A percentile compares a stretch with the other conserved stretches of the same genome.
phyloP scores from a whole-genome alignment of 805 yeast species.

The Cyberlindnera veronae region DNA sequence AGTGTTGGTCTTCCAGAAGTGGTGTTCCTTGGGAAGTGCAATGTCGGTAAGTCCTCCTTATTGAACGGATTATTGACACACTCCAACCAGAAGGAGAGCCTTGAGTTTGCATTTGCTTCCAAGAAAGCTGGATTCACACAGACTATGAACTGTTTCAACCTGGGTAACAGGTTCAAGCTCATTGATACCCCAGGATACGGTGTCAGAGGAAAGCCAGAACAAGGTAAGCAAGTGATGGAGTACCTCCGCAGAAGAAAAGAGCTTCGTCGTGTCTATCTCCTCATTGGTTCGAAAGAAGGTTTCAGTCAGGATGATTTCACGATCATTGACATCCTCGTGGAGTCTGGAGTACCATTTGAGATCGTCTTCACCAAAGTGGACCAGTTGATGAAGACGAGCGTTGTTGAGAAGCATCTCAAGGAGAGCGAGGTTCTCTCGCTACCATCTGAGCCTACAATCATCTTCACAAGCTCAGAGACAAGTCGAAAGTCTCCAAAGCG shows the following conservation, averaged over 20 bases:
- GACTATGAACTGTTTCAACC: constrained; percentile 66
- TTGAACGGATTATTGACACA: constrained; percentile 56
- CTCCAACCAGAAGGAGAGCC: constrained; percentile 27
- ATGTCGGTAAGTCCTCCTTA: constrained; percentile 82
- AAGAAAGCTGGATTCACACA: constrained; percentile 53
- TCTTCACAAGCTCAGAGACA: constrained; percentile 50
- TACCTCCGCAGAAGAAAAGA: constrained; percentile 55
- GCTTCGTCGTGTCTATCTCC: constrained; percentile 55
- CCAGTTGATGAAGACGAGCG: constrained; percentile 37
- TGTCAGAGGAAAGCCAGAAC: constrained; percentile 54
- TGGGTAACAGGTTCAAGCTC: constrained; percentile 59
- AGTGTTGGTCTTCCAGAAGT: constrained; percentile 61
- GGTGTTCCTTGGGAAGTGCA: constrained; percentile 73
- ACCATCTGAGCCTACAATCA: constrained; percentile 37
- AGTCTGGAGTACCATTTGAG: constrained; percentile 65
- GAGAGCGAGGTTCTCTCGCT: constrained; percentile 39
- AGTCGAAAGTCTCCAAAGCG: constrained; percentile 35
- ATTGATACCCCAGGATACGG: constrained; percentile 95
- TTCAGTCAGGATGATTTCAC: constrained; percentile 52
- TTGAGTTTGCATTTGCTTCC: constrained; percentile 50
- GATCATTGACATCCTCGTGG: constrained; percentile 47
- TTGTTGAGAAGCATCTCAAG: constrained; percentile 37
- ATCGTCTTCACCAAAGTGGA: constrained; percentile 78
- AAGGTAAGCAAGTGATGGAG: constrained; percentile 65
- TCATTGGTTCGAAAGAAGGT: constrained; percentile 61